Percentiles rank a stretch among this genome's conserved stretches.
Conservation (phyloP, 1,139 yeast species). For the Lodderomyces parapsilosis region DNA sequence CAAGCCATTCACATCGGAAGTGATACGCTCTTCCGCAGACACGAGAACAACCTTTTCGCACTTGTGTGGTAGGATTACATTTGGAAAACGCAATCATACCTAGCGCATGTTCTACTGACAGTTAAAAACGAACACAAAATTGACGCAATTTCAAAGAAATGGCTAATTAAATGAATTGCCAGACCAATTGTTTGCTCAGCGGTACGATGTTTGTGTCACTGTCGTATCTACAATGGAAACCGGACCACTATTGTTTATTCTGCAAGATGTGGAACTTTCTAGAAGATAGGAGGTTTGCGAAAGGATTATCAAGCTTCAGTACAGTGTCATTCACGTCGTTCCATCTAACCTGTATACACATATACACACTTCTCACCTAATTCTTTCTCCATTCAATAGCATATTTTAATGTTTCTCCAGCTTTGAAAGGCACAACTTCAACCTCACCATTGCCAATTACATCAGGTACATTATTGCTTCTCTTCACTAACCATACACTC, state of each 20-base stretch:
- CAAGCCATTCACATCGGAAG: too few species aligned
- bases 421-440: slow-evolving; percentile 83
- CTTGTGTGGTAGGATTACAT: too few species aligned
- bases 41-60: too few species aligned
- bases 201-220: too few species aligned
- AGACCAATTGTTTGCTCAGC: not conserved
- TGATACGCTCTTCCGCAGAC: too few species aligned
- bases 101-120: too few species aligned
- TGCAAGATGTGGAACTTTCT: not conserved
- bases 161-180: not conserved
- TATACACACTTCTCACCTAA: not conserved
- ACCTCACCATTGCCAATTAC: slow-evolving; percentile 46
- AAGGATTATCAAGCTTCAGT: not conserved
- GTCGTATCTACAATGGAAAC: too few species aligned
- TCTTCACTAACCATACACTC: slow-evolving; percentile 42
- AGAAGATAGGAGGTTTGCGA: not conserved
- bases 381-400: slow-evolving; percentile 65
- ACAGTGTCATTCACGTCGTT: not conserved
- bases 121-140: not conserved
- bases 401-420: slow-evolving; percentile 78
- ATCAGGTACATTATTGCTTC: slow-evolving; percentile 58
- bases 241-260: not conserved
- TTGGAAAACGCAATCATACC: too few species aligned
- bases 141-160: too few species aligned
- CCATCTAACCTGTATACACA: not conserved